Conservation (phyloP, 352 stramenopile genomes). For the Labyrinthula sp. region DNA sequence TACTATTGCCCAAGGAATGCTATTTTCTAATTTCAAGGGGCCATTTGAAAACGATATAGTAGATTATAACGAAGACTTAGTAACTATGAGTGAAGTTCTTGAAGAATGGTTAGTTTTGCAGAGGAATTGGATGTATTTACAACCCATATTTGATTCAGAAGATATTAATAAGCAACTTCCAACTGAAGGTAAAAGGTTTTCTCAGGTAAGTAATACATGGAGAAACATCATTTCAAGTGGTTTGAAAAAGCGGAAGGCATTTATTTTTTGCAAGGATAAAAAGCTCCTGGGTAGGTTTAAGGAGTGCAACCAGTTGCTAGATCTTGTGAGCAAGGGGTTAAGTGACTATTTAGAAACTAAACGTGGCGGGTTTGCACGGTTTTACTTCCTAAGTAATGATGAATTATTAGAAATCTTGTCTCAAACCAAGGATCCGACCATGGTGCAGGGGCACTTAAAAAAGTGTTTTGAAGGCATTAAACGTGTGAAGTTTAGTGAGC, state of each 20-base stretch:
- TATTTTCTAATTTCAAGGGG: conserved; percentile 79
- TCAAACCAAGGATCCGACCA: conserved; percentile 73
- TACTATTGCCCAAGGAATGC: conserved; percentile 77
- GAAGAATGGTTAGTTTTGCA: conserved; percentile 80
- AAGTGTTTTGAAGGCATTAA: conserved; percentile 86
- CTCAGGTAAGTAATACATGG: conserved; percentile 82
- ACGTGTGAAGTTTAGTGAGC: conserved; percentile 62
- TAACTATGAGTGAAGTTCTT: conserved; percentile 64
- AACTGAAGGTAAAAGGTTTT: conserved; percentile 71
- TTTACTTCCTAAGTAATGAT: conserved; percentile 84
- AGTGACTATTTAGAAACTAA: conserved; percentile 84
- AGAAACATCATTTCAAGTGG: conserved; percentile 56
- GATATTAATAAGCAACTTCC: conserved; percentile 86
- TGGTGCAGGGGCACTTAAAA: conserved; percentile 76
- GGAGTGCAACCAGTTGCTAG: conserved; percentile 74
- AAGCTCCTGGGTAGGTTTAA: conserved; percentile 68
- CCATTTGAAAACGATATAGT: conserved; percentile 75
- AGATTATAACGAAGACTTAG: conserved; percentile 61
- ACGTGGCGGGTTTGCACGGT: conserved; percentile 63
- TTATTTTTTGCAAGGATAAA: conserved; percentile 73
- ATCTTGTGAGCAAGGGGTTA: conserved; percentile 77
- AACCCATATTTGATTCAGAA: conserved; percentile 77
- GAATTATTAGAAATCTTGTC: conserved; percentile 78
- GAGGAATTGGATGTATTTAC: conserved; percentile 77
- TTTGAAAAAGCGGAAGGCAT: conserved; percentile 50